Evolutionary conservation across 179 eudicot genomes (phyloP).

Genomic region (Vitellaria paradoxa): DNA sequence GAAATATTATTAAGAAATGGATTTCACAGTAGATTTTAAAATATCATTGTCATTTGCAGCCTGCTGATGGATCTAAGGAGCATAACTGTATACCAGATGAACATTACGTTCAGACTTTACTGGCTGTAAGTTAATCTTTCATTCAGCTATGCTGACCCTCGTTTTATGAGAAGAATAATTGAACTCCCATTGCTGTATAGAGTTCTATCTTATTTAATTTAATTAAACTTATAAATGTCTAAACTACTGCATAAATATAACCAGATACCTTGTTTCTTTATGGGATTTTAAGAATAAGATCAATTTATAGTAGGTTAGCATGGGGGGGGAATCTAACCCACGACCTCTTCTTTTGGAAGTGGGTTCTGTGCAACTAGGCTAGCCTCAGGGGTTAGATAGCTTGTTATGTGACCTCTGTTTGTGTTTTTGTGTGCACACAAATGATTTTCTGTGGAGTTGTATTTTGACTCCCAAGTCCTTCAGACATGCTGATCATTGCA

Average conservation of each 20-base stretch:
- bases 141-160: conserved; percentile 7
- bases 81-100: conserved; percentile 98
- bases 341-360: too few species aligned
- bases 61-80: conserved; percentile 68
- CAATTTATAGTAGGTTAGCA: too few species aligned
- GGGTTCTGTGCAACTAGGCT: too few species aligned
- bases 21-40: neutral
- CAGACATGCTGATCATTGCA: neutral
- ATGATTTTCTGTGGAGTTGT: neutral
- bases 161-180: neutral
- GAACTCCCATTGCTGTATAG: neutral
- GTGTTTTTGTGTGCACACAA: neutral
- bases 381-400: neutral
- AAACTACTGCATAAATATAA: neutral
- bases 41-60: conserved; percentile 44
- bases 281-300: too few species aligned
- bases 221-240: neutral
- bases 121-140: conserved; percentile 63
- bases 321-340: too few species aligned
- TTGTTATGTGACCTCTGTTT: neutral
- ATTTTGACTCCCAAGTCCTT: too few species aligned
- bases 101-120: conserved; percentile 82
- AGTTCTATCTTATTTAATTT: neutral
- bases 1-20: neutral
- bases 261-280: too few species aligned